Evolutionary conservation across 192 early-diverging fungal genomes (phyloP), one percentile per base, ranked within the genome.

Genomic region (Gigaspora rosea): DNA sequence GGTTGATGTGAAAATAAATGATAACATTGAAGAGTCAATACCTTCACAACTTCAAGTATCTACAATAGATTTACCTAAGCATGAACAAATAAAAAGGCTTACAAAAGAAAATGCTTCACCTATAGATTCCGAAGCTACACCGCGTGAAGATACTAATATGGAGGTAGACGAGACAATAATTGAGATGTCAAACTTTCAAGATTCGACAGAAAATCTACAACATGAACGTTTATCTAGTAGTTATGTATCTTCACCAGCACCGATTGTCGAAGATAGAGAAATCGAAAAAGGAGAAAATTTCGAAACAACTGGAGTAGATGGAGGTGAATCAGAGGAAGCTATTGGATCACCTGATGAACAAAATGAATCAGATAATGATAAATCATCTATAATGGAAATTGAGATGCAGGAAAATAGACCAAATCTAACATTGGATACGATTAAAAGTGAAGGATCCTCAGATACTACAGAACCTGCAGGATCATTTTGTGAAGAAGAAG

Each of bases 1-100:
- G 16, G 27, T 71, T 71, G 70, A 71, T 54, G 70, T 52, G 22
- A 46, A 71, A 11, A 71, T 27, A 11, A 35, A 56, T 13, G 22
- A 49, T 18, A 71, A 33, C 4, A n/a, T n/a, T 20, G 27, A 36
- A 51, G 32, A 49, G 33, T 3, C 16, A 5, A 7, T n/a, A 20
- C 47, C 11, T 71, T 3, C 48, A 10, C 27, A 51, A 27, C 22
- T 47, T 33, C 50, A n/a, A 18, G 46, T 15, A 51, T 56, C 7
- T 8, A 22, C 35, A 18, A 18, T 32, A 56, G 70, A 71, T 32
- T 11, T 20, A 10, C 50, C 52, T 56, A 71, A 71, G 52, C 20
- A 11, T 56, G 51, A 71, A 54, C 32, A 51, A 71, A 3, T 51
- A 51, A 71, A 35, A 10, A 71, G 49, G 22, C 33, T 71, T 15